Conservation (phyloP, 2,329 filamentous ascomycete species). For the Aureobasidium sp. region DNA sequence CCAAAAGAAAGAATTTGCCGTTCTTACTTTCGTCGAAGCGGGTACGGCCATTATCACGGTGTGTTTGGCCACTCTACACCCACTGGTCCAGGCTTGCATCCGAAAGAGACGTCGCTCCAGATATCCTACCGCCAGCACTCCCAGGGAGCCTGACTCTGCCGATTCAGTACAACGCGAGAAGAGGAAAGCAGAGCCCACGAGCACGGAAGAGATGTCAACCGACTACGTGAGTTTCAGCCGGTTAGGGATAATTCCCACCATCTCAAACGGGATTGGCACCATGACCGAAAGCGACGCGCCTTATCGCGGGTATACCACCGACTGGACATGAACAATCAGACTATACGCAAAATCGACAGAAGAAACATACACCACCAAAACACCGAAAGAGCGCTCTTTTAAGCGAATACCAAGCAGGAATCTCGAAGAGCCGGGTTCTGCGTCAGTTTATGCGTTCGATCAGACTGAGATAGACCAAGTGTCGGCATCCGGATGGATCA, state of each 20-base stretch:
- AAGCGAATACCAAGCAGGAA: not conserved
- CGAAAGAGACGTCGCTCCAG: not conserved
- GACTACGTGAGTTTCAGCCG: not conserved
- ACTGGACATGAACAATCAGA: not conserved
- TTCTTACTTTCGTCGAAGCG: not conserved
- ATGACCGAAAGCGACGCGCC: not conserved
- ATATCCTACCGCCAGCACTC: not conserved
- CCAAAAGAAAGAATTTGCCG: not conserved
- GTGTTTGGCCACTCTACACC: conserved; percentile 11
- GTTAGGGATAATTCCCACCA: not conserved
- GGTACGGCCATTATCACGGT: conserved; percentile 12
- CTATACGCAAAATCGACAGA: not conserved
- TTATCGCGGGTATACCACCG: not conserved
- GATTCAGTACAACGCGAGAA: not conserved
- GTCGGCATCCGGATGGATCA: not conserved
- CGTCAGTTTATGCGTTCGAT: not conserved
- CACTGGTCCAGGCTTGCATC: not conserved
- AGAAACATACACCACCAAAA: not conserved
- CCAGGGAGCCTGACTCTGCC: not conserved
- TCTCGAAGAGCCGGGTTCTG: not conserved
- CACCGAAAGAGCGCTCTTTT: no score
- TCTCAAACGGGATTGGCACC: not conserved
- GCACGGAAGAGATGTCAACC: not conserved
- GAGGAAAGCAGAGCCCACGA: not conserved
- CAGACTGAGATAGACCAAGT: not conserved